Base-by-base conservation (phyloP, 257 asterid species). In the Ilex asprella region DNA sequence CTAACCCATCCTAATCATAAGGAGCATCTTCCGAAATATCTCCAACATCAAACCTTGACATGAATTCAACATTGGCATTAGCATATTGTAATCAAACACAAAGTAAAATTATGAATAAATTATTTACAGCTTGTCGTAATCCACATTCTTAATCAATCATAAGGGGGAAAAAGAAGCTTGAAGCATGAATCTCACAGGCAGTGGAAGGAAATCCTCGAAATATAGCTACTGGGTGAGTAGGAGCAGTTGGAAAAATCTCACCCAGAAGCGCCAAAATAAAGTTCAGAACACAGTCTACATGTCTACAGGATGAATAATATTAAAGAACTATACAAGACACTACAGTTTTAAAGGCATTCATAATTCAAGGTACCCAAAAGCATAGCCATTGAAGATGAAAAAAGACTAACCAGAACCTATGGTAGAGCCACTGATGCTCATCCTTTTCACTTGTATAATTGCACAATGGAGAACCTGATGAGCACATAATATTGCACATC, bases 201-300 rank as follows among this genome's bases (percentile, higher is more conserved):
- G 96, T 84, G 78, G 85, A 76, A 39, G 96, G 86, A 67, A 86
- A 88, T 70, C 96, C 96, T 67, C 96, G 95, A 67, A 75, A 74
- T 31, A 86, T 70, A 58, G 96, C 78, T 62, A 88, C 81, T 0
- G 95, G 93, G 13, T 84, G 90, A 67, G 79, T 76, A 66, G 96
- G 96, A 68, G 96, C 95, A 62, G 96, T 86, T 27, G 96, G 95
- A 80, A 93, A 88, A 65, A 88, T 88, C 95, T 95, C 7, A 2
- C 41, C 41, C 41, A 7, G n/a, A n/a, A n/a, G n/a, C n/a, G n/a
- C n/a, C n/a, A n/a, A 35, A 52, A 30, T 10, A n/a, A 67, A 54
- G 31, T 47, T 60, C 30, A 68, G 65, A 31, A 15, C 55, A 61
- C 7, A 70, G 29, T 39, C 64, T 64, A 59, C 55, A 50, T 8